These are phyloP conservation scores for Trichomonas gallinae DNA, from an alignment of 208 protist species.

Conservation along the genomic window DNA sequence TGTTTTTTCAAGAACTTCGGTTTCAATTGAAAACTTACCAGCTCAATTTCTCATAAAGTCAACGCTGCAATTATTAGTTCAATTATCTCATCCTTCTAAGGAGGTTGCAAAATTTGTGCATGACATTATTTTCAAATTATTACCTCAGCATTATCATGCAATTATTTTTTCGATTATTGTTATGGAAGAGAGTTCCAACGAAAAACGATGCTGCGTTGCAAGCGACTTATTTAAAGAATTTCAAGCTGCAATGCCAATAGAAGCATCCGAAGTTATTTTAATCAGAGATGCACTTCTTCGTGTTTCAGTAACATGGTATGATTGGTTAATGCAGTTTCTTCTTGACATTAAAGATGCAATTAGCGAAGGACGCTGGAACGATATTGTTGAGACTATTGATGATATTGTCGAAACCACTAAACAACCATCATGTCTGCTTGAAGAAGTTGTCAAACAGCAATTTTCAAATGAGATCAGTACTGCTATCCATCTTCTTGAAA, in stretches of 20 bases:
- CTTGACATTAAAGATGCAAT: neutral
- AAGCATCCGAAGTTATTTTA: neutral
- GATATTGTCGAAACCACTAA: neutral
- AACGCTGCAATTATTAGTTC: neutral
- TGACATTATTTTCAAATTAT: neutral
- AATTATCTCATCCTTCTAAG: neutral
- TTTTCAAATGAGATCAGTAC: neutral
- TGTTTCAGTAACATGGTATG: neutral
- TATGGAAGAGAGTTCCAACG: neutral
- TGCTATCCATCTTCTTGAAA: neutral
- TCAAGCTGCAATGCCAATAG: neutral
- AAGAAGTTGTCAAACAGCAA: neutral
- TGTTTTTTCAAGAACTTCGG: neutral
- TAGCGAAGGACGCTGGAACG: neutral
- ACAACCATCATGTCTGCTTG: neutral
- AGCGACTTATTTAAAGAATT: neutral
- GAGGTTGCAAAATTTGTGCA: neutral
- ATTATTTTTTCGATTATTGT: slow-evolving; percentile 5
- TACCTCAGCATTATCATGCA: neutral
- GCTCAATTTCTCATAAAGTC: neutral
- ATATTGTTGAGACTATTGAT: neutral
- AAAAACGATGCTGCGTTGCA: neutral
- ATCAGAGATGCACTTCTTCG: neutral
- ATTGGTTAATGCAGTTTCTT: neutral
- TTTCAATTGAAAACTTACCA: neutral